Evolutionary conservation across 2,329 filamentous ascomycete species (phyloP).

Genomic region (Aspergillus pseudonomiae): DNA sequence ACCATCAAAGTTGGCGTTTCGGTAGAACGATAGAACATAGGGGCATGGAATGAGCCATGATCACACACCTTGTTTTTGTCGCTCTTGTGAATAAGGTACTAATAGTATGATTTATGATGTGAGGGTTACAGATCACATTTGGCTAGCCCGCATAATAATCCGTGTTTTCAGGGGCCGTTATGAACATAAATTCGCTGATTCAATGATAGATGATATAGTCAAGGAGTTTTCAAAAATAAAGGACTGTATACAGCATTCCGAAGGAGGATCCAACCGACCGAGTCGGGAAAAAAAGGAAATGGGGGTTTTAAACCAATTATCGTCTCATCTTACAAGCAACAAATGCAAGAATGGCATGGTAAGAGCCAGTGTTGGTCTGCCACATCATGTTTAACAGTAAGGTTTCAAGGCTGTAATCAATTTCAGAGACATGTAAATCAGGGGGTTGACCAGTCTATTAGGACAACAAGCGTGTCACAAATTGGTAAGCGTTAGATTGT

Average conservation of each 20-base stretch:
- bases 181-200: background rate
- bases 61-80: background rate
- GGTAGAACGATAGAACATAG: background rate
- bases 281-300: background rate
- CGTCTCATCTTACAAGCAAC: background rate
- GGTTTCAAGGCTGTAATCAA: background rate
- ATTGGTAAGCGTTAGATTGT: background rate
- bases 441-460: background rate
- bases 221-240: background rate
- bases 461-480: background rate
- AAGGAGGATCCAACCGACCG: background rate
- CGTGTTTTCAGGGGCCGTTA: background rate
- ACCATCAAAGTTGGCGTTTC: background rate
- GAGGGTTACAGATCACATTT: background rate
- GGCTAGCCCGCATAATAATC: background rate
- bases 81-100: background rate
- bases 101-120: background rate
- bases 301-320: background rate
- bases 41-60: background rate
- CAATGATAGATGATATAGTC: background rate
- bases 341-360: background rate
- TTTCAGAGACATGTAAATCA: background rate
- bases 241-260: background rate
- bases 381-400: background rate
- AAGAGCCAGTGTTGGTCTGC: constrained; percentile 3